phyloP scores from a whole-genome alignment of 2,329 filamentous ascomycete species.

The Alternaria atra region DNA sequence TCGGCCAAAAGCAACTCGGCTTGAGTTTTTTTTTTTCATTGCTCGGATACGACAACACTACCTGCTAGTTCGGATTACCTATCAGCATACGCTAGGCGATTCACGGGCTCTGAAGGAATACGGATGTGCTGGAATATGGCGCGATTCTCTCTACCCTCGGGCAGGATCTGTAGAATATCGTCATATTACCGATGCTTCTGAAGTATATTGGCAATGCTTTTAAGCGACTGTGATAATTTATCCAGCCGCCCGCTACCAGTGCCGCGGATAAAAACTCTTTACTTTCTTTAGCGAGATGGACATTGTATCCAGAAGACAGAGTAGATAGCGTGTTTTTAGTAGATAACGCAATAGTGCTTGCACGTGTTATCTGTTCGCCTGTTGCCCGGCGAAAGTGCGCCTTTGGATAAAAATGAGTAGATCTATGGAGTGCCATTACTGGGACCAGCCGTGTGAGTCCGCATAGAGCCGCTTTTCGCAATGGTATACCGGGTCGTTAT shows the following conservation, averaged over 20 bases:
- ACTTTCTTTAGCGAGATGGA: constrained; percentile 16
- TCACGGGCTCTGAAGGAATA: background rate
- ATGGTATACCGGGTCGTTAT: constrained; percentile 34
- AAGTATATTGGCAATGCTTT: constrained; percentile 18
- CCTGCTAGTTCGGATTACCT: constrained; percentile 6
- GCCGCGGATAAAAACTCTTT: constrained; percentile 12
- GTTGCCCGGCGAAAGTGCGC: constrained; percentile 11
- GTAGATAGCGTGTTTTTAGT: constrained; percentile 19
- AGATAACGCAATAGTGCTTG: constrained; percentile 10
- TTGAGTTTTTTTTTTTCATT: constrained; percentile 13
- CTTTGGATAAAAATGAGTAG: constrained; percentile 15
- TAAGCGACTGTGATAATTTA: constrained; percentile 24
- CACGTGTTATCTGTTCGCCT: constrained; percentile 6
- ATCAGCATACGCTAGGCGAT: constrained; percentile 4
- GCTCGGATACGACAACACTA: constrained; percentile 9
- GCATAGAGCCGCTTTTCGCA: constrained; percentile 30
- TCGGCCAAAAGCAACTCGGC: constrained; percentile 20
- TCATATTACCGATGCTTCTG: constrained; percentile 15
- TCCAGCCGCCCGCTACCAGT: constrained; percentile 32
- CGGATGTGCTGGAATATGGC: constrained; percentile 6
- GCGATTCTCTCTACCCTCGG: constrained; percentile 6
- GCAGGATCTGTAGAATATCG: constrained; percentile 1
- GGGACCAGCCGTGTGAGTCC: constrained; percentile 1
- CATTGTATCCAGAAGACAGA: constrained; percentile 14
- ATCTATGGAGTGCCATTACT: background rate